Evolutionary conservation across 2,329 filamentous ascomycete genomes (phyloP).

Genomic region (Iodosphaeria phyllophila): DNA sequence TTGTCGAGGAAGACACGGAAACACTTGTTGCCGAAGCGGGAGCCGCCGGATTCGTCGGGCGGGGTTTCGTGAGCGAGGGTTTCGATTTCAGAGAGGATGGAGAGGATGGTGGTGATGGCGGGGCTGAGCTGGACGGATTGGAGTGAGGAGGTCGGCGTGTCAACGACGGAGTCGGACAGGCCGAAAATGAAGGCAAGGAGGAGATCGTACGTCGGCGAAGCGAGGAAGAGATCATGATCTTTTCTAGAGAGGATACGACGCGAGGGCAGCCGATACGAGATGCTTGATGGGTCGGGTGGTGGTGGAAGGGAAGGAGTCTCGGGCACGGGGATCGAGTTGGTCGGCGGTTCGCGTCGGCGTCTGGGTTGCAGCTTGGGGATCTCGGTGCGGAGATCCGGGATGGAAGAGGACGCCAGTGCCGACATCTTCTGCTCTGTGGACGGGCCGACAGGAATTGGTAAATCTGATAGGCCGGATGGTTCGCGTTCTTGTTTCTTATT

Average conservation of each 20-base stretch:
- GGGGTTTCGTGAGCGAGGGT: constrained; percentile 50
- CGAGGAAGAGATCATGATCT: constrained; percentile 68
- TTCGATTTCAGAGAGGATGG: constrained; percentile 52
- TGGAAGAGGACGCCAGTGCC: constrained; percentile 8
- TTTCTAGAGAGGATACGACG: constrained; percentile 64
- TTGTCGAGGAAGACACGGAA: constrained; percentile 70
- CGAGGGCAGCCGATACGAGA: constrained; percentile 46
- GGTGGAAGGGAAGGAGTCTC: constrained; percentile 59
- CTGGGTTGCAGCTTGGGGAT: constrained; percentile 53
- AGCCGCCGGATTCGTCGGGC: constrained; percentile 70
- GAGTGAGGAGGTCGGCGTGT: constrained; percentile 46
- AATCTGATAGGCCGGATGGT: no score
- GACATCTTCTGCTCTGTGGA: no score
- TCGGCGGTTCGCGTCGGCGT: constrained; percentile 27
- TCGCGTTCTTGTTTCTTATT: no score
- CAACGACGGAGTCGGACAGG: constrained; percentile 63
- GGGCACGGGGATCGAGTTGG: constrained; percentile 47
- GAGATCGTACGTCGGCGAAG: constrained; percentile 57
- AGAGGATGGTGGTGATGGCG: constrained; percentile 42
- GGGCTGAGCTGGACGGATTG: constrained; percentile 36
- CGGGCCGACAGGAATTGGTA: constrained; percentile 7
- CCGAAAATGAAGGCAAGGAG: constrained; percentile 73
- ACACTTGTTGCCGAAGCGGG: constrained; percentile 83
- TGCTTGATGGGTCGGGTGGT: constrained; percentile 34
- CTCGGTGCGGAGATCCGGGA: constrained; percentile 32